Evolutionary conservation across 1,284 basidiomycete genomes (phyloP).

Genomic region (Boletus smithii): DNA sequence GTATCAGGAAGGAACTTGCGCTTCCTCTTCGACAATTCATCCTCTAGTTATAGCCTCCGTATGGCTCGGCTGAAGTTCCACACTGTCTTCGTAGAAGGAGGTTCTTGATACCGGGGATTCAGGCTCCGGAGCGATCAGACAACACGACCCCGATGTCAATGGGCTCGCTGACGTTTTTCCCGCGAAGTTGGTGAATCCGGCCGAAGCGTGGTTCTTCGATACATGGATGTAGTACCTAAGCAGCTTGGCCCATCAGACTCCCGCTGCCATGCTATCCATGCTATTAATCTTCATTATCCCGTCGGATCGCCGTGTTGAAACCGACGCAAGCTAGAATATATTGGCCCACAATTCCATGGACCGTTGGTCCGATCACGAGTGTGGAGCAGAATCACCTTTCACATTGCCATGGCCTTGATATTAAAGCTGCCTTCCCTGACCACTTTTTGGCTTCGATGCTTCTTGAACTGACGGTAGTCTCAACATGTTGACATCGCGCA

Average conservation of each 20-base stretch:
- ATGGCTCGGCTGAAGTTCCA: neutral
- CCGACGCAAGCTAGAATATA: neutral
- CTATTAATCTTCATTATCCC: neutral
- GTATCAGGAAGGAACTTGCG: neutral
- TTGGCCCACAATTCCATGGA: neutral
- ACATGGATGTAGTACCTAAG: neutral
- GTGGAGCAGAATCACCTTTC: neutral
- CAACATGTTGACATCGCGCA: neutral
- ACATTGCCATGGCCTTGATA: neutral
- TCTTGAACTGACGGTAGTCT: neutral
- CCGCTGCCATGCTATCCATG: neutral
- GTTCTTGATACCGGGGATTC: neutral
- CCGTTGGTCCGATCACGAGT: neutral
- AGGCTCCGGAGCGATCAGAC: constrained; percentile 6
- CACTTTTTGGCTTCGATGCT: neutral
- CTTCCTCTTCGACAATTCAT: neutral
- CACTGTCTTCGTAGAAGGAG: constrained; percentile 2
- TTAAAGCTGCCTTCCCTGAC: neutral
- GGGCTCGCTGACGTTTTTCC: constrained; percentile 1
- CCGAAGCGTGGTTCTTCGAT: neutral
- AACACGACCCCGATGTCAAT: constrained; percentile 1
- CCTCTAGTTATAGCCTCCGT: neutral
- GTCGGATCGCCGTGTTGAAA: neutral
- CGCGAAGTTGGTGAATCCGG: constrained; percentile 10
- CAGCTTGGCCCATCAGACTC: neutral